A percentile compares a stretch with the other conserved stretches of the same genome.
phyloP scores from a whole-genome alignment of 768 basidiomycete genomes.

The Phylloporus sp. region DNA sequence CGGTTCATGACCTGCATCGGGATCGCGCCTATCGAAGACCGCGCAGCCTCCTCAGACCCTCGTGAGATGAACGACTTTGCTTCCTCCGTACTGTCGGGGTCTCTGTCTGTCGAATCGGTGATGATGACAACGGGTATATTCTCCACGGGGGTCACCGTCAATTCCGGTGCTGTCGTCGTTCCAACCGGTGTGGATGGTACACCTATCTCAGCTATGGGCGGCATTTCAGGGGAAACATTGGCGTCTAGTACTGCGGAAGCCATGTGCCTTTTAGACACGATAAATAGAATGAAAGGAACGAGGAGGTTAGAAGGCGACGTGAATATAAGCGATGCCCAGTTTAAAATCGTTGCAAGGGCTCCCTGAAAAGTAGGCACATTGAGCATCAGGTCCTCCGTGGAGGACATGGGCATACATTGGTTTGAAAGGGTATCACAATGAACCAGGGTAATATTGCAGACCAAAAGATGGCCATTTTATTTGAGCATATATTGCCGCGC shows the following conservation, averaged over 20 bases:
- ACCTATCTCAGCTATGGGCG: background rate
- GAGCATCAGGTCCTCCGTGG: background rate
- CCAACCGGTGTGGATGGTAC: background rate
- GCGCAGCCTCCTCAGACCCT: background rate
- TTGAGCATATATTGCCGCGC: constrained; percentile 22
- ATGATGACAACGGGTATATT: constrained; percentile 17
- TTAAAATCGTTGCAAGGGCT: constrained; percentile 15
- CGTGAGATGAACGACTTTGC: constrained; percentile 6
- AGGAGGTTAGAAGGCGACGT: constrained; percentile 22
- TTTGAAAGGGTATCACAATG: constrained; percentile 23
- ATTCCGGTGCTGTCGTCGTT: background rate
- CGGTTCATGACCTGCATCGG: constrained; percentile 16
- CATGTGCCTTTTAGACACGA: constrained; percentile 15
- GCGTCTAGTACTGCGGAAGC: constrained; percentile 20
- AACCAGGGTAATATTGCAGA: constrained; percentile 23
- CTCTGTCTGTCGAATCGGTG: constrained; percentile 12
- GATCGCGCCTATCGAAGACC: constrained; percentile 3
- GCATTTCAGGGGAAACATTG: constrained; percentile 3
- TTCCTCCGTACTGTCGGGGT: background rate
- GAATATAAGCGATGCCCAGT: constrained; percentile 25
- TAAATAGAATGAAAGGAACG: constrained; percentile 20
- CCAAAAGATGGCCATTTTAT: constrained; percentile 22
- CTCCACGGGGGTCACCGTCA: background rate
- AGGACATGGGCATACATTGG: constrained; percentile 11
- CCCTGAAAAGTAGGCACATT: constrained; percentile 2